Conservation (phyloP, 371 early-diverging fungal genomes). For the Apophysomyces sp. region DNA sequence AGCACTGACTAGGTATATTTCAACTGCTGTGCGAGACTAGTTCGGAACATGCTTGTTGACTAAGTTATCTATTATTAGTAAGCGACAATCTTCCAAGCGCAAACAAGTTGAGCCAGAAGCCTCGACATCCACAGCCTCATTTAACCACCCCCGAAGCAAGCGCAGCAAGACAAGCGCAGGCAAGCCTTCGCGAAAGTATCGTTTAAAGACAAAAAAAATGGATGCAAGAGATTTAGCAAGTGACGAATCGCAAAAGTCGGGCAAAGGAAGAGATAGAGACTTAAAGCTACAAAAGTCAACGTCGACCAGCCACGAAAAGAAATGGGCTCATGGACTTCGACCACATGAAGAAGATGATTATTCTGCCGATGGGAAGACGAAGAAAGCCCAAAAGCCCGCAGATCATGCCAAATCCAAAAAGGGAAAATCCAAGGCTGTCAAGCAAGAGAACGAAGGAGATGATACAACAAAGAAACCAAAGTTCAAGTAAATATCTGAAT, state of each 20-base stretch:
- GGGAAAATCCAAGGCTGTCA: conserved; percentile 15
- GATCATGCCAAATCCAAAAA: conserved; percentile 3
- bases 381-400: neutral
- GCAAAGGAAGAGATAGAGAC: neutral
- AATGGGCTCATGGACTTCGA: neutral
- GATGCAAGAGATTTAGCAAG: neutral
- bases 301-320: neutral
- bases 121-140: neutral
- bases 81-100: neutral
- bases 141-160: neutral
- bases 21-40: neutral
- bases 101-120: neutral
- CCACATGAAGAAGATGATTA: neutral
- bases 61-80: neutral
- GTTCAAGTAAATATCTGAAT: neutral
- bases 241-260: neutral
- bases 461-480: neutral
- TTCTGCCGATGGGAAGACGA: neutral
- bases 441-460: neutral
- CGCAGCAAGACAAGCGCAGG: neutral
- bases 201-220: neutral
- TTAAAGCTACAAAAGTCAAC: neutral
- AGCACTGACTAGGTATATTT: neutral
- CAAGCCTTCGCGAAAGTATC: neutral
- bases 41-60: neutral